Conservation (phyloP, 2,329 filamentous ascomycete genomes). For the Penicillium frequentans region DNA sequence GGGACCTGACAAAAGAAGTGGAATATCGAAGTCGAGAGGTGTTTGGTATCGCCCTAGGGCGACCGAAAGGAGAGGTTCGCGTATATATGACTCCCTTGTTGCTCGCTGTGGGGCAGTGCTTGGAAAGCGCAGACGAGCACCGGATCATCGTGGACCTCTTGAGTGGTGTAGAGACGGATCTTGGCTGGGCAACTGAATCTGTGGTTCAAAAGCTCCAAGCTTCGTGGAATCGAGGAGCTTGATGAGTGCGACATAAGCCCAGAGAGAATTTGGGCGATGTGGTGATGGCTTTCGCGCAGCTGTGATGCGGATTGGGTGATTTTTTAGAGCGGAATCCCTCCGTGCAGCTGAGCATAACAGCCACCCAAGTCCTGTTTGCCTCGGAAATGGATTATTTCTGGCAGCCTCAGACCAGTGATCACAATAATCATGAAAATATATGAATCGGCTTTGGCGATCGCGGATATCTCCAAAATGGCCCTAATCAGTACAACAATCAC, state of each 20-base stretch:
- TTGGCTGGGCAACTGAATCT: constrained; percentile 40
- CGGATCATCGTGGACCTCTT: constrained; percentile 56
- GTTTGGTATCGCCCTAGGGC: constrained; percentile 57
- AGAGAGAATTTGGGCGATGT: too few species aligned
- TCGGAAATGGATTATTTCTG: too few species aligned
- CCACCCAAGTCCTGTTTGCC: too few species aligned
- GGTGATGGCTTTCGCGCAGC: too few species aligned
- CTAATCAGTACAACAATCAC: too few species aligned
- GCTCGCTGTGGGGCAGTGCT: constrained; percentile 60
- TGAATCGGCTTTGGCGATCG: too few species aligned
- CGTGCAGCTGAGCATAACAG: not conserved
- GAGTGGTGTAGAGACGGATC: constrained; percentile 58
- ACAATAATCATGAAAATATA: too few species aligned
- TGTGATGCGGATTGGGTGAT: not conserved
- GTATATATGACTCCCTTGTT: constrained; percentile 60
- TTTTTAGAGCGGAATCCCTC: not conserved
- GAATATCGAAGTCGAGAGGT: constrained; percentile 60
- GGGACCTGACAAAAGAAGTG: constrained; percentile 56
- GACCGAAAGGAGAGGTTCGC: constrained; percentile 57
- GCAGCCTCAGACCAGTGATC: too few species aligned
- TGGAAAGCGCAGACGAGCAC: constrained; percentile 54
- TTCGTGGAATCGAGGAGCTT: not conserved
- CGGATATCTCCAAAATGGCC: too few species aligned
- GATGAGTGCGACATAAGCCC: not conserved
- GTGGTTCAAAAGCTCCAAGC: not conserved